Evolutionary conservation across 495 filamentous ascomycete species (phyloP).

Genomic region (Lasiosphaeria ovina): DNA sequence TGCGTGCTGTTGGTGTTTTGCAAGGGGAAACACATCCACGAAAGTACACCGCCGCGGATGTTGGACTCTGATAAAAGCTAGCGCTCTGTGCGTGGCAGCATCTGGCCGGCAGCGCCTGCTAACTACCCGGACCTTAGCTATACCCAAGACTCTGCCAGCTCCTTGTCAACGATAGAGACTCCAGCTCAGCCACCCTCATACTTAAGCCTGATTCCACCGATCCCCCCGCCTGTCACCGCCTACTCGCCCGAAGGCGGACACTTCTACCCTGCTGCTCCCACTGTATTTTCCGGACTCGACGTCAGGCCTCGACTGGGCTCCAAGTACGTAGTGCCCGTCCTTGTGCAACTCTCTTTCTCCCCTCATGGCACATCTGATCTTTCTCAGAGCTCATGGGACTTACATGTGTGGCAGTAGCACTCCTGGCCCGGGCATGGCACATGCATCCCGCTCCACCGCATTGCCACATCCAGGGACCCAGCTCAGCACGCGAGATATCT

Average conservation of each 20-base stretch:
- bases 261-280: constrained; percentile 44
- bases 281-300: constrained; percentile 45
- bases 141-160: constrained; percentile 44
- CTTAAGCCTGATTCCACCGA: constrained; percentile 44
- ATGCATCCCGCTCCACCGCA: constrained; percentile 50
- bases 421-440: constrained; percentile 53
- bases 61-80: constrained; percentile 20
- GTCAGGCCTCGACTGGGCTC: constrained; percentile 51
- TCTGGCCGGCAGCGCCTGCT: constrained; percentile 33
- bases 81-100: constrained; percentile 19
- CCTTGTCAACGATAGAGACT: constrained; percentile 46
- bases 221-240: constrained; percentile 41
- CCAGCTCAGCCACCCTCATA: constrained; percentile 45
- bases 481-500: constrained; percentile 49
- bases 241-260: constrained; percentile 45
- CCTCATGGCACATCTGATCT: constrained; percentile 29
- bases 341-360: constrained; percentile 6
- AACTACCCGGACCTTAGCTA: constrained; percentile 37
- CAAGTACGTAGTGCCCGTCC: constrained; percentile 43
- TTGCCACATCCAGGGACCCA: constrained; percentile 49
- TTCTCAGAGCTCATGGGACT: constrained; percentile 43
- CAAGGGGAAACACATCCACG: constrained; percentile 21
- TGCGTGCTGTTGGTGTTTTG: constrained; percentile 34
- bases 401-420: constrained; percentile 45
- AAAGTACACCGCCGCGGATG: constrained; percentile 29